phyloP scores from a whole-genome alignment of 2,329 filamentous ascomycete genomes.

The Clonostachys chloroleuca region DNA sequence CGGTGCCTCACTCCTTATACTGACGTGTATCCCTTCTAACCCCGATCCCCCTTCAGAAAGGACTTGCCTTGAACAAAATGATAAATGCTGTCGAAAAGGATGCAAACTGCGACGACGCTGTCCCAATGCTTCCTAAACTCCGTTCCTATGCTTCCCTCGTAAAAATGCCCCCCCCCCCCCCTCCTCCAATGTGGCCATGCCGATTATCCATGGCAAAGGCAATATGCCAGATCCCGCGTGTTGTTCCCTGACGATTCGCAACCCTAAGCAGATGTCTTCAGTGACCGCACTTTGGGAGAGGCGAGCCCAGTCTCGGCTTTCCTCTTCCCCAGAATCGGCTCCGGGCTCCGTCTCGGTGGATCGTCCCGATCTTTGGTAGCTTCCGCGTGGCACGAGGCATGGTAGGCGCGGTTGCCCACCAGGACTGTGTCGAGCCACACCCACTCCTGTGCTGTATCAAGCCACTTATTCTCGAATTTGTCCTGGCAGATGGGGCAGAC shows the following conservation, averaged over 20 bases:
- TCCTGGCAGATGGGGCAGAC: slow-evolving; percentile 95
- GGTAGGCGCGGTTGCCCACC: slow-evolving; percentile 76
- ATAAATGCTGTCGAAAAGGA: too few relatives aligned
- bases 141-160: not conserved
- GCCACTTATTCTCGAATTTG: slow-evolving; percentile 87
- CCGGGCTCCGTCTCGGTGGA: slow-evolving; percentile 47
- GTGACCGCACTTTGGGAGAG: slow-evolving; percentile 26
- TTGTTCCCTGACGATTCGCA: too few relatives aligned
- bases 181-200: not conserved
- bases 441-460: slow-evolving; percentile 91
- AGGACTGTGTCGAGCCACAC: slow-evolving; percentile 89
- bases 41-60: too few relatives aligned
- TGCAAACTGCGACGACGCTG: too few relatives aligned
- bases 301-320: slow-evolving; percentile 61
- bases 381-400: slow-evolving; percentile 85
- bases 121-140: not conserved
- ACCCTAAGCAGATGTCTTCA: slow-evolving; percentile 24
- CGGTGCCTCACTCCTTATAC: too few relatives aligned
- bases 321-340: slow-evolving; percentile 66
- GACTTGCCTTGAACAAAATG: too few relatives aligned
- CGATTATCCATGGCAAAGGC: too few relatives aligned
- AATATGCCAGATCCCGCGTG: not conserved
- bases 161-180: not conserved
- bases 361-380: slow-evolving; percentile 61
- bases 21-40: too few relatives aligned